A percentile compares a stretch with the other conserved stretches of the same genome.
Evolutionary conservation across 305 asterid genomes (phyloP).

Genomic region (Fraxinus greggii): DNA sequence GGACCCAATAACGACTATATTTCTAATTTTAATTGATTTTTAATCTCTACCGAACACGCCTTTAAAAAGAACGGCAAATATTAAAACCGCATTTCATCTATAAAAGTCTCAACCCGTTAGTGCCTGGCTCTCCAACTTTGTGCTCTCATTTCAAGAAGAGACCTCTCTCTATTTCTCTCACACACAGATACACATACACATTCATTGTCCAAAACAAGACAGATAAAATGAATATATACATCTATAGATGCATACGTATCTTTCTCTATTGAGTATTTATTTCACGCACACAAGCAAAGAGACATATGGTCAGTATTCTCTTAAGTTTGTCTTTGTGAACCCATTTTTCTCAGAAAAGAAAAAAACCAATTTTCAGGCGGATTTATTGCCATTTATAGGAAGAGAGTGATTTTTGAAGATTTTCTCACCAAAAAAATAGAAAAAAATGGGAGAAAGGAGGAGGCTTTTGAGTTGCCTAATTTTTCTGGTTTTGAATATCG

Average conservation of each 20-base stretch:
- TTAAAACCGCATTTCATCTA: neutral
- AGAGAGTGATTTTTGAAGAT: neutral
- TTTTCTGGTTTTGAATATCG: neutral
- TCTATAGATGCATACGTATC: neutral
- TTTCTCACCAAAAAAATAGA: neutral
- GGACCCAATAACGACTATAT: too few relatives aligned
- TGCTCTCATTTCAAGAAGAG: neutral
- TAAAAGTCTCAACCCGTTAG: neutral
- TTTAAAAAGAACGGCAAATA: neutral
- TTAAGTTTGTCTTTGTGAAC: neutral
- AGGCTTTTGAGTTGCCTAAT: neutral
- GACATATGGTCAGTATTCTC: neutral
- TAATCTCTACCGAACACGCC: too few relatives aligned
- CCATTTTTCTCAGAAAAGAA: neutral
- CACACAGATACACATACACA: neutral
- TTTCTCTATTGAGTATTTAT: neutral
- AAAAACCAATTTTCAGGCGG: neutral
- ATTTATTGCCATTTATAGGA: conserved; percentile 1
- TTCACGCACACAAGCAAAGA: neutral
- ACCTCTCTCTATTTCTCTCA: neutral
- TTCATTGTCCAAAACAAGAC: neutral
- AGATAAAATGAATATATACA: conserved; percentile 6
- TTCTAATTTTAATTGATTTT: too few relatives aligned
- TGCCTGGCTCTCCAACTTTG: neutral
- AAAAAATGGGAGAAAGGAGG: conserved; percentile 16